A percentile compares a stretch with the other conserved stretches of the same genome.
Evolutionary conservation across 2,329 filamentous ascomycete genomes (phyloP).

Genomic region (Diaporthe caulivora): DNA sequence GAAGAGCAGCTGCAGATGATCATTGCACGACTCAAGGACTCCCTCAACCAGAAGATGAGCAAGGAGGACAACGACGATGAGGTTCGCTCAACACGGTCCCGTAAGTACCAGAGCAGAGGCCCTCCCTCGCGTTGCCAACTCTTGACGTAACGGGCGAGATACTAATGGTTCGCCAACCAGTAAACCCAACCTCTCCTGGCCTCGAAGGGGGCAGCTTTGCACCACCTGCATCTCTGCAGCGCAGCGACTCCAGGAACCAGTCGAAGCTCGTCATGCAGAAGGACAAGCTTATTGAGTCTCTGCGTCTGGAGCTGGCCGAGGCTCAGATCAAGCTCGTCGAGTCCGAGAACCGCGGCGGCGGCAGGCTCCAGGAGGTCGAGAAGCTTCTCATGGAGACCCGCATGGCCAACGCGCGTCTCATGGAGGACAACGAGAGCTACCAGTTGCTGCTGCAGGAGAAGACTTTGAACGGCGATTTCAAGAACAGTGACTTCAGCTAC

Average conservation of each 20-base stretch:
- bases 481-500: conserved; percentile 83
- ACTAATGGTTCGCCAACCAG: conserved; percentile 40
- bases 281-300: conserved; percentile 93
- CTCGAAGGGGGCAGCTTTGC: conserved; percentile 86
- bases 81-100: conserved; percentile 67
- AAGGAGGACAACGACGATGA: conserved; percentile 71
- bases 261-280: conserved; percentile 94
- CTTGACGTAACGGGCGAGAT: not conserved
- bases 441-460: conserved; percentile 94
- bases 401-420: conserved; percentile 94
- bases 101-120: conserved; percentile 54
- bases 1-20: conserved; percentile 93
- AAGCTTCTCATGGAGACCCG: conserved; percentile 89
- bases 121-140: not conserved
- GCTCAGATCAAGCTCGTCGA: conserved; percentile 96
- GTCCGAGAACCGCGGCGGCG: conserved; percentile 91
- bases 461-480: conserved; percentile 94
- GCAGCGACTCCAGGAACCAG: conserved; percentile 89
- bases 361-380: conserved; percentile 90
- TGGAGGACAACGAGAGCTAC: conserved; percentile 99
- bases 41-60: conserved; percentile 79
- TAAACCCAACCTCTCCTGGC: conserved; percentile 72
- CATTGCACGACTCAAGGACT: conserved; percentile 93
- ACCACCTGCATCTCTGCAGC: conserved; percentile 84
- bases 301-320: conserved; percentile 92